A percentile compares a stretch with the other conserved stretches of the same genome.
These are phyloP conservation scores for Neurospora terricola DNA, from an alignment of 495 filamentous ascomycete species.

Conservation along the genomic window DNA sequence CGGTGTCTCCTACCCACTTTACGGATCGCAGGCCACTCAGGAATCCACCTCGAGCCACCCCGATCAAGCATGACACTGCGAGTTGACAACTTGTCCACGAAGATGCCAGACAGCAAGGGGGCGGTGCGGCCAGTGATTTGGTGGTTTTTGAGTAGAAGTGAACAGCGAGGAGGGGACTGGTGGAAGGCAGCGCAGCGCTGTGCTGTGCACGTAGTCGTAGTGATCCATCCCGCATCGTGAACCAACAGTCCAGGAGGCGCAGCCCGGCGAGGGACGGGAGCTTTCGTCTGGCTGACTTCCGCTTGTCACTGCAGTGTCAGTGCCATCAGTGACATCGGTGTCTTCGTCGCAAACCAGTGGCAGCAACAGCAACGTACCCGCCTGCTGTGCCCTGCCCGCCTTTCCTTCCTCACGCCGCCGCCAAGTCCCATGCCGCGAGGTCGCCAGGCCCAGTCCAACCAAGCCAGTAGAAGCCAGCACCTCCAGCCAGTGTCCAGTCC, in stretches of 20 bases:
- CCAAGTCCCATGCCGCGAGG: neutral
- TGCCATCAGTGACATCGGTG: neutral
- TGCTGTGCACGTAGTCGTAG: neutral
- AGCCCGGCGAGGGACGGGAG: neutral
- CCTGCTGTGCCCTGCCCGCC: constrained; percentile 6
- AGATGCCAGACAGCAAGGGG: constrained; percentile 5
- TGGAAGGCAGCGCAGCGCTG: neutral
- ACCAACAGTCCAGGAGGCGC: neutral
- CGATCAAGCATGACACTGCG: neutral
- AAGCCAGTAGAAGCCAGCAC: too few relatives aligned
- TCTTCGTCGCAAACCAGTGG: neutral
- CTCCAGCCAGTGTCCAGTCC: neutral
- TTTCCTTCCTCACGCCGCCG: constrained; percentile 12
- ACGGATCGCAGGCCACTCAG: neutral
- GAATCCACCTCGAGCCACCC: neutral
- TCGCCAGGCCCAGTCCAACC: neutral
- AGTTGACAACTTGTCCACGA: neutral
- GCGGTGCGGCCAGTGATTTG: constrained; percentile 8
- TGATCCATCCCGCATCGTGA: neutral
- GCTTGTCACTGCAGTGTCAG: neutral
- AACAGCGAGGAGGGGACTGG: neutral
- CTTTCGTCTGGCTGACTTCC: neutral
- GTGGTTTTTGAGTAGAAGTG: neutral
- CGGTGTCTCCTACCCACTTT: constrained; percentile 21
- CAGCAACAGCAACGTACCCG: too few relatives aligned